Percentiles rank a stretch among this genome's conserved stretches.
Conservation (phyloP, 2,329 filamentous ascomycete species). For the Alternaria gaisen region DNA sequence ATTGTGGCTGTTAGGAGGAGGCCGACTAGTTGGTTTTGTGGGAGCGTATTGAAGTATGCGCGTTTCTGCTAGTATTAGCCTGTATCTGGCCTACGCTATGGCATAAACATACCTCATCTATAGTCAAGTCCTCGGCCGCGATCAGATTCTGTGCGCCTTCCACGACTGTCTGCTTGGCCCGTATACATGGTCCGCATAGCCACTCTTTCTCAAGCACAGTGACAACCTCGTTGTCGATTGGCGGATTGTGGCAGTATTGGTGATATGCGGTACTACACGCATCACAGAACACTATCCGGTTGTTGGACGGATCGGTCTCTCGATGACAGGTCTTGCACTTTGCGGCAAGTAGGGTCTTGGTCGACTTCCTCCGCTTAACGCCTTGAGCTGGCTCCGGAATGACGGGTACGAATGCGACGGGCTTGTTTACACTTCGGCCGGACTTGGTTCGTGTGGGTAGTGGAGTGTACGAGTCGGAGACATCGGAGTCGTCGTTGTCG, state of each 20-base stretch:
- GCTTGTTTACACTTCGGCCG: constrained; percentile 74
- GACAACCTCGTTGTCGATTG: constrained; percentile 74
- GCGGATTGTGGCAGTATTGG: constrained; percentile 80
- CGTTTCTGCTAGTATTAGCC: constrained; percentile 60
- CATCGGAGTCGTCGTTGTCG: constrained; percentile 48
- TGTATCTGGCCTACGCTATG: neutral
- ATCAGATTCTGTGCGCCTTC: constrained; percentile 51
- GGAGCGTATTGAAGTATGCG: constrained; percentile 68
- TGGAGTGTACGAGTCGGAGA: constrained; percentile 59
- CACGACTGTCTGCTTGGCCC: constrained; percentile 41
- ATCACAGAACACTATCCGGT: constrained; percentile 87
- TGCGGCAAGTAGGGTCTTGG: constrained; percentile 59
- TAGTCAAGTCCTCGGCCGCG: constrained; percentile 50
- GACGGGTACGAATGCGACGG: constrained; percentile 69
- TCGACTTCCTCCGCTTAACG: constrained; percentile 67
- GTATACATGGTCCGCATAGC: constrained; percentile 71
- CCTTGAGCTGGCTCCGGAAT: constrained; percentile 58
- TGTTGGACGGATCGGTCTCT: constrained; percentile 74
- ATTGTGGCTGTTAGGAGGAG: constrained; percentile 70
- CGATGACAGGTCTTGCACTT: constrained; percentile 78
- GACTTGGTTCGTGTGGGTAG: constrained; percentile 76
- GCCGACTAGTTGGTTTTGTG: constrained; percentile 69
- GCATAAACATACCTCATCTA: constrained; percentile 52
- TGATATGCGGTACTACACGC: constrained; percentile 83
- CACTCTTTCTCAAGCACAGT: constrained; percentile 73